Evolutionary conservation across 352 stramenopile genomes (phyloP).

Genomic region (Phytophthora nicotianae): DNA sequence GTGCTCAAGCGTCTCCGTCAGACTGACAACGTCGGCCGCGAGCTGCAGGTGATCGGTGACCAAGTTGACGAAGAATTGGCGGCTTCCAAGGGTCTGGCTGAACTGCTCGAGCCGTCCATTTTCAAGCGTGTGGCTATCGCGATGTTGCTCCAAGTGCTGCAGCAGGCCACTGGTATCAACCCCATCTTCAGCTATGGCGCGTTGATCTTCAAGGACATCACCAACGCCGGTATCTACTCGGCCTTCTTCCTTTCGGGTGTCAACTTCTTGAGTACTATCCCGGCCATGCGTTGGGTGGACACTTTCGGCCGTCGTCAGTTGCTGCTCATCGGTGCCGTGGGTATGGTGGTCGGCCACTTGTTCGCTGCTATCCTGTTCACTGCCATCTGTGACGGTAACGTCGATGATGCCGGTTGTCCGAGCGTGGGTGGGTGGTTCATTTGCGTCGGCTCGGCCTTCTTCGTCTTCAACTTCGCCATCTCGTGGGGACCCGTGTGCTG

Average conservation of each 20-base stretch:
- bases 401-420: slow-evolving; percentile 37
- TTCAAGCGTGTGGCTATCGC: slow-evolving; percentile 51
- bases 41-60: slow-evolving; percentile 49
- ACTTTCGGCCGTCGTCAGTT: slow-evolving; percentile 49
- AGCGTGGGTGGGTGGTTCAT: slow-evolving; percentile 29
- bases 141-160: slow-evolving; percentile 50
- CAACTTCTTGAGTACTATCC: slow-evolving; percentile 59
- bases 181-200: slow-evolving; percentile 51
- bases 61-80: slow-evolving; percentile 45
- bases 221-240: slow-evolving; percentile 44
- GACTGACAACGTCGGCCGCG: slow-evolving; percentile 40
- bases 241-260: slow-evolving; percentile 52
- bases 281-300: slow-evolving; percentile 55
- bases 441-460: slow-evolving; percentile 30
- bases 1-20: slow-evolving; percentile 49
- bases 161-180: slow-evolving; percentile 60
- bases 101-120: slow-evolving; percentile 51
- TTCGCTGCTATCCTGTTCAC: slow-evolving; percentile 48
- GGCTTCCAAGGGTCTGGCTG: slow-evolving; percentile 23
- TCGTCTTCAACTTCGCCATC: slow-evolving; percentile 49
- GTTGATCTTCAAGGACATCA: slow-evolving; percentile 56
- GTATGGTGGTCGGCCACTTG: slow-evolving; percentile 54
- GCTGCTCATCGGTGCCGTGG: slow-evolving; percentile 43
- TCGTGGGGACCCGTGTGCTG: slow-evolving; percentile 45
- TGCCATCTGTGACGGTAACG: slow-evolving; percentile 40